phyloP scores from a whole-genome alignment of 2,329 filamentous ascomycete genomes.

The Epichloe elymi region DNA sequence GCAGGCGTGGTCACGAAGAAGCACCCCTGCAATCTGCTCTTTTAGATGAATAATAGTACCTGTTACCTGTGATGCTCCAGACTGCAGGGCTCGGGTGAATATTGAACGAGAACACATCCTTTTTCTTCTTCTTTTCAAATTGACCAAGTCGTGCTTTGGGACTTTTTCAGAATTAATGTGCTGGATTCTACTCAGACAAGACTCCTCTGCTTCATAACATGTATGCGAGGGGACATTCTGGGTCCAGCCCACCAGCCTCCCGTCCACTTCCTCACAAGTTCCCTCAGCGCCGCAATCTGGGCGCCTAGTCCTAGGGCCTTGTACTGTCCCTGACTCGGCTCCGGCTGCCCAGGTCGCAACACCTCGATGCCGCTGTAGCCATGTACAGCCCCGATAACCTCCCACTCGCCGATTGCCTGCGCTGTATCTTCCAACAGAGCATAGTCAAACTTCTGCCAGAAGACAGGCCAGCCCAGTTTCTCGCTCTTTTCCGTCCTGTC shows the following conservation, averaged over 20 bases:
- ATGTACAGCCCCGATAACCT: conserved; percentile 40
- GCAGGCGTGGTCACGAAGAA: background rate
- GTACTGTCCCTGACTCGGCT: conserved; percentile 5
- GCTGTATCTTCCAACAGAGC: conserved; percentile 40
- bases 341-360: conserved; percentile 29
- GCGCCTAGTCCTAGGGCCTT: conserved; percentile 33
- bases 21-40: background rate
- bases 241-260: conserved; percentile 55
- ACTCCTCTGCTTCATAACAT: conserved; percentile 29
- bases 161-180: too few species aligned
- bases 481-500: conserved; percentile 49
- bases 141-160: too few species aligned
- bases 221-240: conserved; percentile 42
- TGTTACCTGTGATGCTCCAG: too few species aligned
- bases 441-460: conserved; percentile 55
- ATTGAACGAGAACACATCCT: background rate
- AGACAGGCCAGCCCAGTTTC: conserved; percentile 32
- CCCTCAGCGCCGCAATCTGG: conserved; percentile 24
- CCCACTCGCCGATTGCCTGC: conserved; percentile 38
- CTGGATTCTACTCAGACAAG: background rate
- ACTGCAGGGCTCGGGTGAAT: background rate
- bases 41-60: background rate
- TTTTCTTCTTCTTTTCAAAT: background rate
- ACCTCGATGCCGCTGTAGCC: conserved; percentile 48
- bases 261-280: conserved; percentile 30